Evolutionary conservation across 768 basidiomycete genomes (phyloP), one percentile per base, ranked within the genome.

Genomic region (Agrocybe praecox): DNA sequence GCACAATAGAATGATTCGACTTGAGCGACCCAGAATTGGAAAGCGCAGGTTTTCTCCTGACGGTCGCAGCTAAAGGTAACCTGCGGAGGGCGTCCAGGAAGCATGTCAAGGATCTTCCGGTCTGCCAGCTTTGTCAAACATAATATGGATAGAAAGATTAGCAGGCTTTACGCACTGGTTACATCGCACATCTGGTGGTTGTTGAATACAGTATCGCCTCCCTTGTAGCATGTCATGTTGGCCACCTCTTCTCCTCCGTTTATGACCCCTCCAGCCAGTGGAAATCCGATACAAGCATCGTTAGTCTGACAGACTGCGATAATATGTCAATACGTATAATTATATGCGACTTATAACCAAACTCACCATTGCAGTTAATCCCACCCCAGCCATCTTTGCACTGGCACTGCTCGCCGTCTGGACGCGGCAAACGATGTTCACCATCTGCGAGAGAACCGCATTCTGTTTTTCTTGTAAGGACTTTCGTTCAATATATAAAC

Each of bases 131-230:
- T 17, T 24, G 45, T 53, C 15, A 36, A 22, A 3, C 36, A 15
- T 40, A 11, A 21, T 29, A n/a, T 24, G 17, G 26, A 29, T 15
- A 42, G 18, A 47, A 11, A 15, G 18, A 21, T 12, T n/a, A n/a
- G n/a, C n/a, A 32, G 53, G 9, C 36, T 12, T 21, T 8, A 79
- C 92, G 64, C 67, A 96, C 95, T 98, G 11, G 97, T 99, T 32
- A 99, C 96, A 69, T 98, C 86, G 74, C 97, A 99, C 87, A 97
- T 94, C 71, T 99, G 96, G 72, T 95, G 94, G 62, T 97, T 95
- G 69, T 85, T 89, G 71, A 92, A 90, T n/a, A 99, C 90, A 0
- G 94, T 96, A 69, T 90, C 83, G 21, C 97, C 97, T 42, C 92
- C 92, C 53, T 81, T 90, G 80, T 97, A 96, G 69, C 97, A 98